These are phyloP conservation scores for Lactarius deliciosus DNA, from an alignment of 768 basidiomycete species.

Conservation along the genomic window DNA sequence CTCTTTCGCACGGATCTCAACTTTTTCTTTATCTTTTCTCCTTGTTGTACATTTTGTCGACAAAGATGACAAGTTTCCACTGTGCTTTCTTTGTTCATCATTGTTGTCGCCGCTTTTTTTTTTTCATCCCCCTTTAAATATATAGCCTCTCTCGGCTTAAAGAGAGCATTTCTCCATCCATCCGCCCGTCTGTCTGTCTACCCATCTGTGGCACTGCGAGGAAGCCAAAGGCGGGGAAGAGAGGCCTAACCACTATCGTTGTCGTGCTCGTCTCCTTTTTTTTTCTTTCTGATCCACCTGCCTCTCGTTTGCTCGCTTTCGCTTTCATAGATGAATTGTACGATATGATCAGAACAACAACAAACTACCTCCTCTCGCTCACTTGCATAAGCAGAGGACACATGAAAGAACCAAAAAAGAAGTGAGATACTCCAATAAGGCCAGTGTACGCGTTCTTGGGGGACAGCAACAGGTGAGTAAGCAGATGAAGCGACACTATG, in stretches of 20 bases:
- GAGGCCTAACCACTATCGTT: background rate
- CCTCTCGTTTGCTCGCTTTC: constrained; percentile 18
- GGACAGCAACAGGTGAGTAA: no score
- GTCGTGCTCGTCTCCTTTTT: background rate
- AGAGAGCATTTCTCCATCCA: background rate
- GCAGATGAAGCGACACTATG: no score
- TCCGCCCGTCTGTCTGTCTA: background rate
- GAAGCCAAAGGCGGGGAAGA: background rate
- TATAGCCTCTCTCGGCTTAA: background rate
- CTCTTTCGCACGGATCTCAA: constrained; percentile 2
- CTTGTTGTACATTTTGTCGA: background rate
- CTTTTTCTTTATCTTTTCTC: background rate
- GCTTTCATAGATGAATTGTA: constrained; percentile 25
- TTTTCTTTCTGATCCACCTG: background rate
- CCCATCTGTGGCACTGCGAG: background rate
- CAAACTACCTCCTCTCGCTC: constrained; percentile 5
- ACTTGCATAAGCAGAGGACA: constrained; percentile 1
- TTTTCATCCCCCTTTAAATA: background rate
- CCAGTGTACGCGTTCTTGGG: background rate
- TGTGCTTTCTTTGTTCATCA: background rate
- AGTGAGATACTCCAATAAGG: background rate
- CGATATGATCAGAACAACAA: constrained; percentile 16
- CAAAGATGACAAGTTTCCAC: constrained; percentile 1
- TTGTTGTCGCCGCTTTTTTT: background rate
- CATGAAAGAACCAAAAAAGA: background rate